phyloP scores from a whole-genome alignment of 1,284 basidiomycete species.

The Boletus mariae region DNA sequence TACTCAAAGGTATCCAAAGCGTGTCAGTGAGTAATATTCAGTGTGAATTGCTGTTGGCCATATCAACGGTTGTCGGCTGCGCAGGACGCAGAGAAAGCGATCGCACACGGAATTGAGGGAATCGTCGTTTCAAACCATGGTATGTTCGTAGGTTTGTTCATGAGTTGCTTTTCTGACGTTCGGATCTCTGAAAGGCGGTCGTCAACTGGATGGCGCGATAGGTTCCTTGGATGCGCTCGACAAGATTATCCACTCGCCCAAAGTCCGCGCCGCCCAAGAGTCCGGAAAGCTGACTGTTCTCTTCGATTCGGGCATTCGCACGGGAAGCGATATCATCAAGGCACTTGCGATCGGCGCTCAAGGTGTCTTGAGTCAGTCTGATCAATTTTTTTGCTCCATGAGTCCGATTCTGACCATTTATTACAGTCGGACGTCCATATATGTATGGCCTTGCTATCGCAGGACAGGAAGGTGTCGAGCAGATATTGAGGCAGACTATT shows the following conservation, averaged over 20 bases:
- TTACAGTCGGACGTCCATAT: constrained; percentile 53
- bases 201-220: constrained; percentile 82
- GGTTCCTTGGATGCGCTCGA: constrained; percentile 70
- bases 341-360: constrained; percentile 70
- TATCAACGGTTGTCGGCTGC: background rate
- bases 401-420: background rate
- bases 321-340: constrained; percentile 75
- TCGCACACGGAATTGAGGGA: constrained; percentile 63
- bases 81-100: constrained; percentile 66
- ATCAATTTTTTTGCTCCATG: background rate
- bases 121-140: constrained; percentile 84
- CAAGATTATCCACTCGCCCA: constrained; percentile 56
- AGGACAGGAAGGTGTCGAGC: constrained; percentile 63
- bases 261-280: constrained; percentile 55
- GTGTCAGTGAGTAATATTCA: constrained; percentile 35
- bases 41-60: background rate
- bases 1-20: constrained; percentile 66
- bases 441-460: constrained; percentile 61
- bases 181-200: constrained; percentile 48
- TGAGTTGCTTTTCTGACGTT: background rate
- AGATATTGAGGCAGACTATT: constrained; percentile 57
- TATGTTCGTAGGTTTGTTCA: constrained; percentile 22
- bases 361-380: constrained; percentile 56
- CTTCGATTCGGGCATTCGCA: constrained; percentile 80
- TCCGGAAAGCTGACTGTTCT: constrained; percentile 64